Evolutionary conservation across 495 filamentous ascomycete species (phyloP).

Genomic region (Penicillium waksmanii): DNA sequence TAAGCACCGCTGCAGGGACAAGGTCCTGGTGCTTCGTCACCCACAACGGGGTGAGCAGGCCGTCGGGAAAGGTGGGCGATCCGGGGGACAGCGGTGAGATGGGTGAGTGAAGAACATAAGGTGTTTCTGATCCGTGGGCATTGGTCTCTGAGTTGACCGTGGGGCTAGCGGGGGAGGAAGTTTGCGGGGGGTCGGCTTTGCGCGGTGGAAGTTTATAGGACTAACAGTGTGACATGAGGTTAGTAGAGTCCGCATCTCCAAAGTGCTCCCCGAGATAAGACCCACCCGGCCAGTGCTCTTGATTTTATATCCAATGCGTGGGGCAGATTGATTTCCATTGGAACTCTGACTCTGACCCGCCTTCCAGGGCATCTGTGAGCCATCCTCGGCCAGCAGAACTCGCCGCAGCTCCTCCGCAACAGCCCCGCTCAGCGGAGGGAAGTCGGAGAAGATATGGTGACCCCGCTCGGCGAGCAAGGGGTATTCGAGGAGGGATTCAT

Average conservation of each 20-base stretch:
- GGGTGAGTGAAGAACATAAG: constrained; percentile 74
- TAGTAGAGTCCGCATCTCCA: neutral
- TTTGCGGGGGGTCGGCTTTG: constrained; percentile 63
- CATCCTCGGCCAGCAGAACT: constrained; percentile 70
- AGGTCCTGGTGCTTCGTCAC: constrained; percentile 81
- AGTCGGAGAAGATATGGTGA: constrained; percentile 65
- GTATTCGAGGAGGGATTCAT: constrained; percentile 31
- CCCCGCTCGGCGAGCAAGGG: constrained; percentile 62
- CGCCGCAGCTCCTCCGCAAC: constrained; percentile 67
- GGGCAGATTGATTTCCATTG: constrained; percentile 26
- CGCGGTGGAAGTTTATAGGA: constrained; percentile 62
- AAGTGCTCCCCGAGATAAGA: constrained; percentile 20
- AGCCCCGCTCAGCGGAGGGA: constrained; percentile 65
- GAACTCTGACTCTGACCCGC: constrained; percentile 44
- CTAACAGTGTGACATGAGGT: constrained; percentile 33
- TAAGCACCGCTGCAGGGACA: constrained; percentile 77
- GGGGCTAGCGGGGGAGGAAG: constrained; percentile 52
- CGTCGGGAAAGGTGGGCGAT: constrained; percentile 84
- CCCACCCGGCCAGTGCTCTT: constrained; percentile 78
- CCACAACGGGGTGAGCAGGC: constrained; percentile 80
- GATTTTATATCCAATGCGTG: constrained; percentile 59
- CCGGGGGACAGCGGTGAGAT: constrained; percentile 83
- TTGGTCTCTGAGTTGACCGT: constrained; percentile 49
- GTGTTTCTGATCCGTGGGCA: constrained; percentile 41
- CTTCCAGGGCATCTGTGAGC: constrained; percentile 63